Base-by-base conservation (phyloP, 352 stramenopile genomes). In the Pythium dissotocum region DNA sequence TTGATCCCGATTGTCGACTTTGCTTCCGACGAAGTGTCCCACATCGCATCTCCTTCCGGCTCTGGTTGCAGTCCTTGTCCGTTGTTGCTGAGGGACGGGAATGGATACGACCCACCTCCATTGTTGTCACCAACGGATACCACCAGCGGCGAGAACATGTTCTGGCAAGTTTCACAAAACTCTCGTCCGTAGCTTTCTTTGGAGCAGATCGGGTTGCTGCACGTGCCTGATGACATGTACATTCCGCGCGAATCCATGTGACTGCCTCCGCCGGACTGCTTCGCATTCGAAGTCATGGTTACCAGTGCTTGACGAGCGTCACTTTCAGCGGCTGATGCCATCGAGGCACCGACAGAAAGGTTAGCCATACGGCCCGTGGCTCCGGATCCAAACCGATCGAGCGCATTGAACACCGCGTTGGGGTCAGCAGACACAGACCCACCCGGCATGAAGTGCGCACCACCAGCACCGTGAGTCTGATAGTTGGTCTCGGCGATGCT, bases 161-260 rank as follows among this genome's bases (percentile, higher is more conserved):
- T 78, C 65, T 88, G 81, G 52, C 83, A 91, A 1, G 72, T 71
- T 12, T 88, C 81, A 38, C 83, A 91, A 48, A 84, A 88, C 46
- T 89, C 81, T 5, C 73, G 71, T 0, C 78, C 79, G 60, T 82
- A 88, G 24, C 77, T 81, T 40, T 88, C 75, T 21, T 77, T 74
- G 36, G 73, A 68, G 59, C 83, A 91, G 26, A 87, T 88, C 36
- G 76, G 75, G 56, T 90, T 91, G 38, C 61, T 82, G 60, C 83
- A 91, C 30, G 63, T 85, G 32, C 44, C 46, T n/a, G 55, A 57
- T 1, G 44, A 57, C 10, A 59, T 26, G 42, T 69, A 69, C 7
- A 49, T 30, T n/a, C 35, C 58, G 5, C 63, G 54, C 7, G 42
- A 18, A 26, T 69, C 63, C 18, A 51, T 49, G 13, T 24, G 12